Conservation (phyloP, 192 early-diverging fungal genomes). For the Paraglomus occultum region DNA sequence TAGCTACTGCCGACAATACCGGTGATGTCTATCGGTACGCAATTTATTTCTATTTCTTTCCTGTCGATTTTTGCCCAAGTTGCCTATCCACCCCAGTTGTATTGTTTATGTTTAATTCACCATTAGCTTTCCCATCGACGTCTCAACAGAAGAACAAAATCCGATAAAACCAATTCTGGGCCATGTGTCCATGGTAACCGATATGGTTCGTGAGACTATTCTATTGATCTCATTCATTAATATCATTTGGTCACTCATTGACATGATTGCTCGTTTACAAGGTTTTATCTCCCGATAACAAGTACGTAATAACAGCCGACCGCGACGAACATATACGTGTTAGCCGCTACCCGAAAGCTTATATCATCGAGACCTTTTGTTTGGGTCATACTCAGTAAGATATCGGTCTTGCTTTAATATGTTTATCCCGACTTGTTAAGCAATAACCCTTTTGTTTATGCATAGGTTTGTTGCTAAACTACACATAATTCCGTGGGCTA, state of each 20-base stretch:
- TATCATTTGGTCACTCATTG: neutral
- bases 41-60: neutral
- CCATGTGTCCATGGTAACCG: slow-evolving; percentile 93
- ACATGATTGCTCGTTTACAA: slow-evolving; percentile 19
- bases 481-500: slow-evolving; percentile 51
- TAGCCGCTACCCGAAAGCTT: slow-evolving; percentile 85
- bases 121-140: slow-evolving; percentile 37
- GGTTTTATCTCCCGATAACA: slow-evolving; percentile 60
- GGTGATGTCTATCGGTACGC: slow-evolving; percentile 86
- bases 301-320: slow-evolving; percentile 85
- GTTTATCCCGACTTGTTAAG: neutral
- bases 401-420: neutral
- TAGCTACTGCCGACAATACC: slow-evolving; percentile 91
- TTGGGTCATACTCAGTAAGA: slow-evolving; percentile 86
- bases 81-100: slow-evolving; percentile 32
- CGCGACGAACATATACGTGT: slow-evolving; percentile 98
- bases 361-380: slow-evolving; percentile 86
- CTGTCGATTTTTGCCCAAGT: neutral
- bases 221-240: neutral
- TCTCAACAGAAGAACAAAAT: slow-evolving; percentile 38
- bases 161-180: slow-evolving; percentile 61
- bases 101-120: slow-evolving; percentile 29
- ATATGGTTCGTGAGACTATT: slow-evolving; percentile 57
- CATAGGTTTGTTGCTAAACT: slow-evolving; percentile 72
- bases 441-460: neutral